Base-by-base conservation (phyloP, 768 basidiomycete species). In the Kwoniella bestiolae region DNA sequence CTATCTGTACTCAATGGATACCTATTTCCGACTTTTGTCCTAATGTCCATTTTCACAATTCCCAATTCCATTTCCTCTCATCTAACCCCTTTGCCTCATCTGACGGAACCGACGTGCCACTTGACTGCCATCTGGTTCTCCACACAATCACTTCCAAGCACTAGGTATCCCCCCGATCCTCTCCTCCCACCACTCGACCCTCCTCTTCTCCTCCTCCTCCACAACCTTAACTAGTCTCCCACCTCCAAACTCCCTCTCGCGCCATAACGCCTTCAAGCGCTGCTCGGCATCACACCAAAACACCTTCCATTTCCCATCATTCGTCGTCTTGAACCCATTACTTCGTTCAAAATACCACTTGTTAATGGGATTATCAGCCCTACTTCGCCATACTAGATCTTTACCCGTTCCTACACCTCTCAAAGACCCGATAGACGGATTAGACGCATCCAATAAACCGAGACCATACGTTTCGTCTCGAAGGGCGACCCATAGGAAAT, bases 201-300 rank as follows among this genome's bases (percentile, higher is more conserved):
- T 85, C 2, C 89, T 91, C 55, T 83, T 82, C 81, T 94, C 92
- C 86, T 89, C 67, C 26, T 71, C 56, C 57, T 81, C 73, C 9
- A 80, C 68, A 6, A 88, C 86, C 21, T 69, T 76, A 16, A 76
- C 62, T 45, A 69, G 51, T 74, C 89, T 88, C 21, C 85, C 86
- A n/a, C 76, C 66, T 9, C 70, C 73, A 50, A 72, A 76, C 64
- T 78, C 77, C 51, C 76, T 68, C 63, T 52, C 66, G 63, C 51
- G 68, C 81, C 51, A 65, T 14, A 68, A 66, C 55, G 68, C 74
- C 80, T 86, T 88, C 28, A 94, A 82, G 57, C 89, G 85, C 82
- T 89, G 91, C 83, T 98, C 95, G 0, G 90, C 92, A 82, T 99
- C 96, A 81, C 94, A 96, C 96, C 96, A 99, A 81, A 99, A 99